Conservation (phyloP, 106 monocot species). For the Allium cepa region DNA sequence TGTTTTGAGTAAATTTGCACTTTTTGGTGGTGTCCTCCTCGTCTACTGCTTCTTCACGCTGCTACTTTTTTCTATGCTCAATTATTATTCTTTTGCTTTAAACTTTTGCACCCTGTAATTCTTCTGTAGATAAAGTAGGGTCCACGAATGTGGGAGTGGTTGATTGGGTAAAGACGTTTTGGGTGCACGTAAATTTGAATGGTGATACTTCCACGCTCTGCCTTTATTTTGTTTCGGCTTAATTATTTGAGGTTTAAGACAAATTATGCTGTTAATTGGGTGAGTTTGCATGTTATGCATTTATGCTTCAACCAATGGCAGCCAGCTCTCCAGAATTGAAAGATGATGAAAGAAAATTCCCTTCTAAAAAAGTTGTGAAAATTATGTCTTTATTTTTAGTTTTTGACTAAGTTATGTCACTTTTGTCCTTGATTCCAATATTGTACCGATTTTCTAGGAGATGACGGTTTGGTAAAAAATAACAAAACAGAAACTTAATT, state of each 20-base stretch:
- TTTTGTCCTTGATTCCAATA: no score
- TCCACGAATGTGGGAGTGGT: not conserved
- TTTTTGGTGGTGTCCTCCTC: not conserved
- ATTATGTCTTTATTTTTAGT: no score
- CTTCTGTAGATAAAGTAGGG: not conserved
- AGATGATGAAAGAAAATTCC: no score
- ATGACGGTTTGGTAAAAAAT: no score
- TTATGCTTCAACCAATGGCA: no score
- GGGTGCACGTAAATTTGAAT: not conserved
- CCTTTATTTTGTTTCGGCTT: not conserved
- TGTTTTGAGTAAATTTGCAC: not conserved
- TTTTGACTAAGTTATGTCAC: no score
- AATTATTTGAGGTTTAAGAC: not conserved
- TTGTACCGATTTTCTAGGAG: no score
- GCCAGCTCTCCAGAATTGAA: no score
- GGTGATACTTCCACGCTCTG: not conserved
- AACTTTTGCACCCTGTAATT: not conserved
- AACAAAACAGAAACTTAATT: no score
- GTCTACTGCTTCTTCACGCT: slow-evolving; percentile 1
- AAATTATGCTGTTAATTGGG: not conserved
- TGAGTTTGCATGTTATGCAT: not conserved
- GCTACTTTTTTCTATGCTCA: slow-evolving; percentile 3
- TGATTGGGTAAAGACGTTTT: not conserved
- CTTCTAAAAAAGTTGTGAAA: no score
- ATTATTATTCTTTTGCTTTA: not conserved